These are phyloP conservation scores for Globisporangium ultimum DNA, from an alignment of 352 stramenopile species.

Conservation along the genomic window DNA sequence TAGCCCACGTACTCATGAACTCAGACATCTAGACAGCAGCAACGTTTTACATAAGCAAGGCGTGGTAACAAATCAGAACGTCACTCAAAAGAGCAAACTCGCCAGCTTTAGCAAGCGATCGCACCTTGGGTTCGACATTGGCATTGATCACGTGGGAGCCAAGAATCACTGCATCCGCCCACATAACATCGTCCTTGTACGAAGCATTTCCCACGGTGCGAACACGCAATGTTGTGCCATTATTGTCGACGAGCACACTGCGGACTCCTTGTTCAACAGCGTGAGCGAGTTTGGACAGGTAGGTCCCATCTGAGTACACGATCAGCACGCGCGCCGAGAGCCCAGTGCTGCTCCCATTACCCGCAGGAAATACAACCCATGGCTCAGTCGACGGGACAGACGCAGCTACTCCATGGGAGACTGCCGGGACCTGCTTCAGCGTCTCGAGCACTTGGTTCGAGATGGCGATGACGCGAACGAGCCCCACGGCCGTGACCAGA, in stretches of 20 bases:
- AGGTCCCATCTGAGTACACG: constrained; percentile 64
- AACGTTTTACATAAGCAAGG: not conserved
- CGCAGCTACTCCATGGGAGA: not conserved
- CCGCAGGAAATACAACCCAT: not conserved
- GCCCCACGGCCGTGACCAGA: constrained; percentile 12
- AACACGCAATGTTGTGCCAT: constrained; percentile 40
- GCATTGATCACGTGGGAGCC: constrained; percentile 85
- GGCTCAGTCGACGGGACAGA: not conserved
- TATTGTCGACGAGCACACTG: constrained; percentile 32
- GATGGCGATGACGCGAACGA: constrained; percentile 14
- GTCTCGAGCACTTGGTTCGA: constrained; percentile 31
- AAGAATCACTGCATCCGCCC: constrained; percentile 82
- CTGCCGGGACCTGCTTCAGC: constrained; percentile 25
- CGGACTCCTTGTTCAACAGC: constrained; percentile 56
- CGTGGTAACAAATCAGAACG: not conserved
- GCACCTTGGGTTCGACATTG: constrained; percentile 83
- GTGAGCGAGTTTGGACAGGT: constrained; percentile 65
- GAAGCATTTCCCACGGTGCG: constrained; percentile 56
- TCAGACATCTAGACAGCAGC: constrained; percentile 38
- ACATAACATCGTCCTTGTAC: constrained; percentile 78
- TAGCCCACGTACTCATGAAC: constrained; percentile 74
- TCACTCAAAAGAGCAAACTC: not conserved
- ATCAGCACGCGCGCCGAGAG: constrained; percentile 53
- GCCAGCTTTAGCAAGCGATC: constrained; percentile 1
- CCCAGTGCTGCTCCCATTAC: not conserved